These are phyloP conservation scores for Ophiostoma perfectum DNA, from an alignment of 2,329 filamentous ascomycete species.

Conservation along the genomic window DNA sequence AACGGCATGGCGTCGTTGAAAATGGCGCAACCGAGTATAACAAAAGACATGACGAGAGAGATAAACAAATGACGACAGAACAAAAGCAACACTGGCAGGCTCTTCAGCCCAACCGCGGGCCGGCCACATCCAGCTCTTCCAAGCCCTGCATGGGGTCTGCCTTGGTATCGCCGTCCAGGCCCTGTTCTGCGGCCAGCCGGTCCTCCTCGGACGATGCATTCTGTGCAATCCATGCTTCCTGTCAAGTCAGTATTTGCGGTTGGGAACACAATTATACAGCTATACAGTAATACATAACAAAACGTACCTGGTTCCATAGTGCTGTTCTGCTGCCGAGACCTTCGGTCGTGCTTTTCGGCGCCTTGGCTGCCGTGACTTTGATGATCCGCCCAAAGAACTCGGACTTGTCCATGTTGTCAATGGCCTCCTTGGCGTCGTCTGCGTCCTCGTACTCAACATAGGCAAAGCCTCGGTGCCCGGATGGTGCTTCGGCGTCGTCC, in stretches of 20 bases:
- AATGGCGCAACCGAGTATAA: not conserved
- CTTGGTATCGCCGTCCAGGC: conserved; percentile 44
- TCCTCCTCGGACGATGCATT: conserved; percentile 82
- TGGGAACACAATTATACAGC: not conserved
- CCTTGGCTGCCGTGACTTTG: conserved; percentile 86
- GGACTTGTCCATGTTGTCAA: conserved; percentile 98
- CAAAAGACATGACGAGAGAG: not conserved
- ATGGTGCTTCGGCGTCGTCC: not conserved
- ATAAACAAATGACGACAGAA: not conserved
- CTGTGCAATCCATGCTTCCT: conserved; percentile 93
- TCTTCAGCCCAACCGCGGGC: conserved; percentile 68
- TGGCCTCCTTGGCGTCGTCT: conserved; percentile 85
- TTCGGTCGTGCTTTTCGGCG: conserved; percentile 81
- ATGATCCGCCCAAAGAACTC: conserved; percentile 90
- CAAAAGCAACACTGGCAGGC: not conserved
- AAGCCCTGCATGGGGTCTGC: conserved; percentile 91
- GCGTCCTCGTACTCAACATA: conserved; percentile 91
- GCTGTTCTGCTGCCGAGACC: conserved; percentile 89
- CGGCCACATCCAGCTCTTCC: conserved; percentile 88
- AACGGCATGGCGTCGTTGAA: not conserved
- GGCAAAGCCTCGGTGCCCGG: conserved; percentile 76
- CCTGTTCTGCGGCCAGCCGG: conserved; percentile 51
- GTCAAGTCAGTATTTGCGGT: conserved; percentile 25
- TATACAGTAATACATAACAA: not conserved
- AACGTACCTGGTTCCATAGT: conserved; percentile 87